These are phyloP conservation scores for Melastoma candidum DNA, from an alignment of 441 rosid genomes.

Conservation along the genomic window DNA sequence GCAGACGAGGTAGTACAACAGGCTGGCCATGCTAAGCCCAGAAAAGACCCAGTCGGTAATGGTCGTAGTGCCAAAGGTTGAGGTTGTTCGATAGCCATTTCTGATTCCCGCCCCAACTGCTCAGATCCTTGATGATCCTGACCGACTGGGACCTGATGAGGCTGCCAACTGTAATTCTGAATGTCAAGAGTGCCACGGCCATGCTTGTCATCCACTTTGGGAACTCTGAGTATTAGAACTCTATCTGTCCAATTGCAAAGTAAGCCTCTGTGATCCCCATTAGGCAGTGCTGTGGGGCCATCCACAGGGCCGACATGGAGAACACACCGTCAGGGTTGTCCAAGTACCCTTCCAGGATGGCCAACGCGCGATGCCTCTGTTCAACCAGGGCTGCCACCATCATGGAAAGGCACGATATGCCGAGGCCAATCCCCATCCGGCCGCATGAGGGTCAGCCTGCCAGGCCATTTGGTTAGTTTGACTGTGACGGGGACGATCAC, in stretches of 20 bases:
- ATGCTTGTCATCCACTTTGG: slow-evolving; percentile 43
- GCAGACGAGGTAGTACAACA: slow-evolving; percentile 27
- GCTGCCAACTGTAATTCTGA: slow-evolving; percentile 33
- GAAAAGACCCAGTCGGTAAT: slow-evolving; percentile 39
- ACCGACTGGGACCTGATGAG: slow-evolving; percentile 30
- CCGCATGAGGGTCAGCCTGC: slow-evolving; percentile 27
- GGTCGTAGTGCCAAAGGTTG: slow-evolving; percentile 39
- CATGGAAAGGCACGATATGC: slow-evolving; percentile 24
- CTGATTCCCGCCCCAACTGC: slow-evolving; percentile 12
- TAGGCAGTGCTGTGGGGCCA: slow-evolving; percentile 32
- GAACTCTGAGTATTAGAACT: slow-evolving; percentile 42
- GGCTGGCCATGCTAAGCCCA: slow-evolving; percentile 22
- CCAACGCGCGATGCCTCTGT: slow-evolving; percentile 22
- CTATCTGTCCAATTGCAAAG: slow-evolving; percentile 37
- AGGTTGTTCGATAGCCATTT: slow-evolving; percentile 39
- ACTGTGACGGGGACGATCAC: slow-evolving; percentile 26
- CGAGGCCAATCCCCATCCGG: slow-evolving; percentile 38
- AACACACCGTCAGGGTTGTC: slow-evolving; percentile 11
- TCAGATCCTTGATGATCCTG: slow-evolving; percentile 14
- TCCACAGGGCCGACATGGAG: slow-evolving; percentile 36
- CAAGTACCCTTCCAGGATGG: slow-evolving; percentile 20
- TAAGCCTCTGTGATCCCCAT: slow-evolving; percentile 34
- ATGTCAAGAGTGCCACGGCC: slow-evolving; percentile 26
- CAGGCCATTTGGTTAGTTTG: slow-evolving; percentile 19
- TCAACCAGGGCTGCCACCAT: slow-evolving; percentile 30